Evolutionary conservation across 2,329 filamentous ascomycete species (phyloP), one percentile per base, ranked within the genome.

Genomic region (Cercospora zeina): DNA sequence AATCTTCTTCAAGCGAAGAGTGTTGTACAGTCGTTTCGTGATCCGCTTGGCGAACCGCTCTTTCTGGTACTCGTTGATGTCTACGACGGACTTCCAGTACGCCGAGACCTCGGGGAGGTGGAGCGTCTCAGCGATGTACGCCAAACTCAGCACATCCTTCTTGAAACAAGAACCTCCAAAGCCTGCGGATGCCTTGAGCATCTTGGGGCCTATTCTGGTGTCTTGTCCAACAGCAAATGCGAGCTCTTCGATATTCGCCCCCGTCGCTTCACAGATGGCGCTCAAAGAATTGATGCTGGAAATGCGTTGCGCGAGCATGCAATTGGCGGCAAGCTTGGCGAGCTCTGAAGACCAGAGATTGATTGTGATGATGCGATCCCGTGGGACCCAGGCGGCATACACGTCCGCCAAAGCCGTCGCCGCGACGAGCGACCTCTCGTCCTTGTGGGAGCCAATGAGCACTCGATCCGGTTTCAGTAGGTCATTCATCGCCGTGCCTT

Each of bases 81-180:
- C 83, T 64, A 91, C 82, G 2, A 93, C 88, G 61, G 86, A 82
- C 63, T 81, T 81, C 89, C 89, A 93, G 77, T 92, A 93, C 65
- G 86, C 83, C 34, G 86, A 88, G 0, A 93, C 89, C 69, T 92
- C 87, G 3, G 83, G 81, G 10, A 92, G 79, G 56, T 87, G 84
- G 59, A 91, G 80, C 2, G 83, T 85, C 69, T 90, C 87, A 14
- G 89, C 87, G 31, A 93, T 81, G 76, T 93, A 91, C 16, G 87
- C 84, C 37, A 93, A 78, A 74, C 84, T 89, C 54, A 90, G 80
- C 45, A 92, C 85, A 71, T 93, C 90, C 76, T 93, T 93, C 75
- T 88, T 86, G 80, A 93, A 92, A 76, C 90, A 93, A 64, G 86
- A 89, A 19, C 90, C 90, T 59, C 90, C 89, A 70, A 93, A 93